Base-by-base conservation (phyloP, 495 filamentous ascomycete genomes). In the Annulohypoxylon maeteangense region DNA sequence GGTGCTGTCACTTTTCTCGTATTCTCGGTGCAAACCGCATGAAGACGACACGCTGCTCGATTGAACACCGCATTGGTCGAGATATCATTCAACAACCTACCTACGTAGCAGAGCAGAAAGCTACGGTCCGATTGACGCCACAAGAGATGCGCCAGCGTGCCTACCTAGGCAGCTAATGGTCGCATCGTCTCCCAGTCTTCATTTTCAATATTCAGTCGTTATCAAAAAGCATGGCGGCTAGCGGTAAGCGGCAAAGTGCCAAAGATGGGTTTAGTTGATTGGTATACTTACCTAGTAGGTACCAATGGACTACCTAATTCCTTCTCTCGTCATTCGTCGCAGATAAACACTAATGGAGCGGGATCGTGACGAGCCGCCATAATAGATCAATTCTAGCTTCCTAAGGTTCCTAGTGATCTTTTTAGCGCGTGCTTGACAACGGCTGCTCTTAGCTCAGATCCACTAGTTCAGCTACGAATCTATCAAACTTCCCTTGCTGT, bases 11-110 rank as follows among this genome's bases (percentile, higher is more conserved):
- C 22, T 31, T 65, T 72, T 65, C 70, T 72, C 70, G 70, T 72
- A 72, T 68, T 72, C 60, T 45, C 23, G 18, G 14, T 54, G 55
- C 65, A 68, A 59, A 42, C 64, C 65, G 70, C 70, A 68, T 68
- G 32, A 48, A 59, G 38, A 44, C 16, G 45, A 50, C 7, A 62
- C 69, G 29, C 16, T 25, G 22, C 50, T 67, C 58, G 59, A 58
- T 5, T 62, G n/a, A 31, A 57, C 51, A 42, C 51, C 64, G 64
- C 45, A 20, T 34, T 60, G 22, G 64, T 54, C 31, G 23, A 22
- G 23, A 31, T 59, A 60, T 14, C 3, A 51, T 36, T 42, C 55
- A 38, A 54, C 22, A 32, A 60, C 16, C 32, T 29, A 60, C 16
- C 32, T 29, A 51, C 18, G 54, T 61, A 66, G 53, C 54, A 58